Evolutionary conservation across 495 filamentous ascomycete species (phyloP).

Genomic region (Podospora fimiseda): DNA sequence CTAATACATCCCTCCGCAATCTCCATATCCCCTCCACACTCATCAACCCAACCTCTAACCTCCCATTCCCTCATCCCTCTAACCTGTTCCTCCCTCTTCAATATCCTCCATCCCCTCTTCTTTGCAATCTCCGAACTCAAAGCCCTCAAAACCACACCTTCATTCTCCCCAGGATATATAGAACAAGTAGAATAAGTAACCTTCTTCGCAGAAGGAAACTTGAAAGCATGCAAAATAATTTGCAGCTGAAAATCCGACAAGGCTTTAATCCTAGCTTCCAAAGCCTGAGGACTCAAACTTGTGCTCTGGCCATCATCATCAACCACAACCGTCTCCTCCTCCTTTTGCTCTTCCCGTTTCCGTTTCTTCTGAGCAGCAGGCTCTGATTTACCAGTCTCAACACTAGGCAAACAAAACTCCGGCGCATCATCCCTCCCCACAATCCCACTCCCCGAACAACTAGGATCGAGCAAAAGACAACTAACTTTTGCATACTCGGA

Average conservation of each 20-base stretch:
- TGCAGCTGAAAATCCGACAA: constrained; percentile 71
- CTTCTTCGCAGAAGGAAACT: constrained; percentile 66
- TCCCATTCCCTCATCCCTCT: constrained; percentile 64
- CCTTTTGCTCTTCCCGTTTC: constrained; percentile 31
- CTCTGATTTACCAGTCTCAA: constrained; percentile 15
- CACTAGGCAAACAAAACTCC: constrained; percentile 48
- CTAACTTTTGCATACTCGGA: constrained; percentile 53
- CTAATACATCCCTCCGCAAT: constrained; percentile 70
- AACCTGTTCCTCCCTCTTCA: constrained; percentile 64
- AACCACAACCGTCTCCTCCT: constrained; percentile 27
- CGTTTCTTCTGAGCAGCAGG: constrained; percentile 22
- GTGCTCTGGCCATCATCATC: constrained; percentile 46
- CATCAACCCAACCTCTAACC: constrained; percentile 59
- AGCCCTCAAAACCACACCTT: constrained; percentile 68
- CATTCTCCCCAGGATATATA: constrained; percentile 78
- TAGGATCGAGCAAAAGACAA: constrained; percentile 80
- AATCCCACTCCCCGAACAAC: constrained; percentile 91
- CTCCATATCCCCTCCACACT: constrained; percentile 47
- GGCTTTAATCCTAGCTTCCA: constrained; percentile 56
- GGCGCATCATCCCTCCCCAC: constrained; percentile 75
- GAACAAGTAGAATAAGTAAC: constrained; percentile 95
- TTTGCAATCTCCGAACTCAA: constrained; percentile 59
- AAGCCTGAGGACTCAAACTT: constrained; percentile 34
- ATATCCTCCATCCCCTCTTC: constrained; percentile 66
- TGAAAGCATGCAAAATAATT: constrained; percentile 74